A percentile compares a stretch with the other conserved stretches of the same genome.
Evolutionary conservation across 441 rosid genomes (phyloP).

Genomic region (Pelargonium exstipulatum): DNA sequence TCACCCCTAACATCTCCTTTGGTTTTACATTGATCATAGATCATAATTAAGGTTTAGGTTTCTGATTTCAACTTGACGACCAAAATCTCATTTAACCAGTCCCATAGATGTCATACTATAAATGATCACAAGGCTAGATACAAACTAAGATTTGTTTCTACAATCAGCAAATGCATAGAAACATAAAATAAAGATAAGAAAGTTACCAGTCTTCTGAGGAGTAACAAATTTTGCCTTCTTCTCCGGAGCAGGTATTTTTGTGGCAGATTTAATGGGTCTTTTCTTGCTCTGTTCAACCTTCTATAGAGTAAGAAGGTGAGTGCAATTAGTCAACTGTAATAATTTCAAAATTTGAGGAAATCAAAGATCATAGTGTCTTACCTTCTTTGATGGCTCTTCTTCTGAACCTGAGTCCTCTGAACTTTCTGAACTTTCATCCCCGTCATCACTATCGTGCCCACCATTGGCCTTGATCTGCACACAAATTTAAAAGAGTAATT

Average conservation of each 20-base stretch:
- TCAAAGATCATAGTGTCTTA: background rate
- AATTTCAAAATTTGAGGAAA: background rate
- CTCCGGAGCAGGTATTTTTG: conserved; percentile 4
- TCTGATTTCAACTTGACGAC: too few species aligned
- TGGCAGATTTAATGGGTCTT: conserved; percentile 8
- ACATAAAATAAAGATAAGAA: background rate
- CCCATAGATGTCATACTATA: too few species aligned
- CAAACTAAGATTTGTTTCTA: background rate
- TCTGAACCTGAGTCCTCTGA: conserved; percentile 20
- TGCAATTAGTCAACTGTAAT: background rate
- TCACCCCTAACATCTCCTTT: background rate
- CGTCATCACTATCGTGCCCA: conserved; percentile 13
- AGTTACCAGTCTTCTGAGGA: conserved; percentile 17
- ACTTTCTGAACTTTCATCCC: background rate
- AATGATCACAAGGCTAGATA: background rate
- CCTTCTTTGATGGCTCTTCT: conserved; percentile 21
- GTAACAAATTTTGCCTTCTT: conserved; percentile 19
- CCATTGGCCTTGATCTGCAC: conserved; percentile 19
- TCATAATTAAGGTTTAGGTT: background rate
- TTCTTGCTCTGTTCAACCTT: conserved; percentile 17
- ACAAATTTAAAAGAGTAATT: background rate
- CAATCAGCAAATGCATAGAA: background rate
- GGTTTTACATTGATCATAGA: background rate
- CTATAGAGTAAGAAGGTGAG: conserved; percentile 3
- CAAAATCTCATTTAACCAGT: too few species aligned